phyloP scores from a whole-genome alignment of 306 rosid species.

The Malus domestica region DNA sequence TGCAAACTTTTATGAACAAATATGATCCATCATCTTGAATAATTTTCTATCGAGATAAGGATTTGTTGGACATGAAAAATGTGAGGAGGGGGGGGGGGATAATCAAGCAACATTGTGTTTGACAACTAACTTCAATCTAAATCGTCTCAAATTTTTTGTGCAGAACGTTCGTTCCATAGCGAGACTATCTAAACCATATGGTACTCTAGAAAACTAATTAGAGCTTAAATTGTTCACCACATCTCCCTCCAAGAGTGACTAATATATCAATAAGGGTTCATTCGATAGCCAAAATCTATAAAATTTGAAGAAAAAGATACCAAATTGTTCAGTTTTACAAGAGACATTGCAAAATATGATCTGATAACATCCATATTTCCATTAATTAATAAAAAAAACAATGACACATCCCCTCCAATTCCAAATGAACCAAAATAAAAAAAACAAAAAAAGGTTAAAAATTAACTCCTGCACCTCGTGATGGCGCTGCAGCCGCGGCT shows the following conservation, averaged over 20 bases:
- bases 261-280: not conserved
- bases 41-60: not conserved
- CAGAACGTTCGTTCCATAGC: too few relatives aligned
- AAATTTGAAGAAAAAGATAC: not conserved
- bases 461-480: constrained; percentile 85
- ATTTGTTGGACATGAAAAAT: not conserved
- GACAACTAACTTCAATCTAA: too few relatives aligned
- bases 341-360: not conserved
- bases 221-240: not conserved
- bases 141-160: too few relatives aligned
- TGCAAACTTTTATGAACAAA: not conserved
- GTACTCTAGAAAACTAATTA: not conserved
- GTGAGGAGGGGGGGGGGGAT: too few relatives aligned
- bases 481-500: constrained; percentile 84
- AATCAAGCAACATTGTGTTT: too few relatives aligned
- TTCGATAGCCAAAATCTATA: not conserved
- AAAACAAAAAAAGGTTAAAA: not conserved
- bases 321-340: not conserved
- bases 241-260: not conserved
- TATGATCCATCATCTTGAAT: not conserved
- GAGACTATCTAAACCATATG: too few relatives aligned
- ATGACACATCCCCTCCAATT: constrained; percentile 16
- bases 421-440: not conserved
- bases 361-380: constrained; percentile 2
- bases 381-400: constrained; percentile 4